Evolutionary conservation across 495 filamentous ascomycete genomes (phyloP), one percentile per base, ranked within the genome.

Genomic region (Neurospora sp.): DNA sequence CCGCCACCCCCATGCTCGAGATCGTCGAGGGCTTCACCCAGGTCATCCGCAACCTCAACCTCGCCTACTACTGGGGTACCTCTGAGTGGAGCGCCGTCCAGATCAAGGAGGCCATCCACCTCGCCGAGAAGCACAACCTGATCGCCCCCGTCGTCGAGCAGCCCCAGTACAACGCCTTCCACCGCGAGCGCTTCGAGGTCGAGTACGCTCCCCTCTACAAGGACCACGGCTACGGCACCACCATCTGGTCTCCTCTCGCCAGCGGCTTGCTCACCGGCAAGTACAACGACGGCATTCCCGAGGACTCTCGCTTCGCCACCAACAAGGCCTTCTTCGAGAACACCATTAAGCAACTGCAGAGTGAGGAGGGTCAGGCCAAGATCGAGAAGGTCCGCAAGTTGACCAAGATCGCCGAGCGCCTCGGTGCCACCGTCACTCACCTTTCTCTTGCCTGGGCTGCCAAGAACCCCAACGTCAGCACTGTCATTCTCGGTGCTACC

Each of bases 11-110:
- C 3, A 95, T 96, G 85, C 92, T 94, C 78, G 94, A 97, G 81
- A 88, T 89, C 42, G 94, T 96, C 42, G 89, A 93, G 71, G 93
- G 85, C 61, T 96, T 96, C 85, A 95, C 94, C 81, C 87, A 93
- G 78, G 81, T 91, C 39, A 93, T 97, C 75, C 85, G 90, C 80
- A 86, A 86, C 65, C 91, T 93, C 53, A 91, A 93, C 83, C 78
- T 80, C 65, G 89, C 91, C 31, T 90, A 96, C 78, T 96, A 96
- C 86, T 97, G 93, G 94, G 94, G 94, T 40, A 96, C 94, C 1
- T 93, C 90, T 0, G 92, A 95, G 84, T 96, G 93, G 94, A 86
- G 85, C 72, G 92, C 93, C 8, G 89, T 88, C 70, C 92, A 97
- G 83, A 95, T 97, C 77, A 86, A 88, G 8, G 85, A 90, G 72